Base-by-base conservation (phyloP, 345 rosid genomes). In the Odontarrhena argentea region DNA sequence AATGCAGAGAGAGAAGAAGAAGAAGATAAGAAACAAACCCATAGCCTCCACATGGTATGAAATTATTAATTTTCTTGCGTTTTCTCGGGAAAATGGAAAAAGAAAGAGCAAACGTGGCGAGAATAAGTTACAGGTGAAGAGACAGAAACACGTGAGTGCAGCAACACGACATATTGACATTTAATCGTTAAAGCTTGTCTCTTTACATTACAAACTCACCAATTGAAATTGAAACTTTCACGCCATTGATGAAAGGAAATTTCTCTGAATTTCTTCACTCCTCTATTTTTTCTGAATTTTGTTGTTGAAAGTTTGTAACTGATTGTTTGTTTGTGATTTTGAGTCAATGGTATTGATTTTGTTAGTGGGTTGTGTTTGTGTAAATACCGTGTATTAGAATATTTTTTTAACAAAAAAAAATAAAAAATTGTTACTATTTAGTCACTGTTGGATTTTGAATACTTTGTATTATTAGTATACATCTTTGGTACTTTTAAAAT, bases 81-180 rank as follows among this genome's bases (percentile, higher is more conserved):
- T 59, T 66, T 73, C 77, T 73, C 3, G 56, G 61, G 71, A 9
- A 48, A 63, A 60, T 18, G 22, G 22, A 49, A 18, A 38, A 41
- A 14, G 30, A 64, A 52, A 42, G 47, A 52, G 71, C 54, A 74
- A 55, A 74, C 68, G 68, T 74, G 77, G 64, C 55, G 74, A 74
- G 74, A 74, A 74, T 67, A 62, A 32, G 64, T 46, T 62, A 55
- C 74, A 74, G 74, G 69, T 55, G 77, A 74, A 74, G 59, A 74
- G 77, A 74, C 77, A 74, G 48, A 68, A 67, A 67, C 77, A 74
- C 73, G 77, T 74, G 77, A 74, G 2, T 45, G 55, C 25, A 8
- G 36, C 36, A 32, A 32, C 36, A 32, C 43, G 57, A 67, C 69
- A 68, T 45, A 67, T 55, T 74, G 54, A 47, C 60, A 41, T 54